A percentile compares a stretch with the other conserved stretches of the same genome.
Evolutionary conservation across 179 eudicot genomes (phyloP).

Genomic region (Beta macrorhiza): DNA sequence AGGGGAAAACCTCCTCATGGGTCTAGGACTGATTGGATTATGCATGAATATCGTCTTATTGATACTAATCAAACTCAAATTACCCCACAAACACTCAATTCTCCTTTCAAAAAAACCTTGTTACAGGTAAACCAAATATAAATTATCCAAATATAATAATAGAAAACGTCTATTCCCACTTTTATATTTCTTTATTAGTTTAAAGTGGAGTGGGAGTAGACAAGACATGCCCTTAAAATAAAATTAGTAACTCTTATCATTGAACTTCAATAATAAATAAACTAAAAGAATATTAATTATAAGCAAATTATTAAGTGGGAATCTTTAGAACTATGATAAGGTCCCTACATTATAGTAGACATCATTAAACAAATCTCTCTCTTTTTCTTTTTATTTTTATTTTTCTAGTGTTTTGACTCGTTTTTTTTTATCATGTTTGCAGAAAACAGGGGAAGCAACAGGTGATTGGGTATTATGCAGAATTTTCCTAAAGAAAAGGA

Average conservation of each 20-base stretch:
- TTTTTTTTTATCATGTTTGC: background rate
- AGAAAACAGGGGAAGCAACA: slow-evolving; percentile 33
- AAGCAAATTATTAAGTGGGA: slow-evolving; percentile 26
- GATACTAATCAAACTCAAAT: background rate
- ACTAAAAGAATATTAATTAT: slow-evolving; percentile 25
- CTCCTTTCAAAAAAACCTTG: slow-evolving; percentile 7
- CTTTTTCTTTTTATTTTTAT: background rate
- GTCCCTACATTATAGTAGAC: slow-evolving; percentile 21
- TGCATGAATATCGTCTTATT: slow-evolving; percentile 90
- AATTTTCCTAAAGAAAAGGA: slow-evolving; percentile 75
- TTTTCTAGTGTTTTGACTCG: slow-evolving; percentile 18
- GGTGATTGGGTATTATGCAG: slow-evolving; percentile 92
- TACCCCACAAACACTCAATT: background rate
- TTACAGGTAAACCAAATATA: slow-evolving; percentile 31
- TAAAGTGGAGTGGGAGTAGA: background rate
- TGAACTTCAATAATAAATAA: background rate
- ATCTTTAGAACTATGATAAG: slow-evolving; percentile 32
- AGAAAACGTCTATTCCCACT: background rate
- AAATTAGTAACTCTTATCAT: background rate
- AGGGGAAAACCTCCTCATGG: slow-evolving; percentile 86
- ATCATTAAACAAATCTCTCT: slow-evolving; percentile 22
- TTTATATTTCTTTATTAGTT: too few species aligned
- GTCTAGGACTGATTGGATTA: slow-evolving; percentile 80
- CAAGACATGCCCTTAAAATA: background rate
- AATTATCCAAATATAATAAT: background rate